These are phyloP conservation scores for Geosiphon pyriformis DNA, from an alignment of 192 early-diverging fungal species.

Conservation along the genomic window DNA sequence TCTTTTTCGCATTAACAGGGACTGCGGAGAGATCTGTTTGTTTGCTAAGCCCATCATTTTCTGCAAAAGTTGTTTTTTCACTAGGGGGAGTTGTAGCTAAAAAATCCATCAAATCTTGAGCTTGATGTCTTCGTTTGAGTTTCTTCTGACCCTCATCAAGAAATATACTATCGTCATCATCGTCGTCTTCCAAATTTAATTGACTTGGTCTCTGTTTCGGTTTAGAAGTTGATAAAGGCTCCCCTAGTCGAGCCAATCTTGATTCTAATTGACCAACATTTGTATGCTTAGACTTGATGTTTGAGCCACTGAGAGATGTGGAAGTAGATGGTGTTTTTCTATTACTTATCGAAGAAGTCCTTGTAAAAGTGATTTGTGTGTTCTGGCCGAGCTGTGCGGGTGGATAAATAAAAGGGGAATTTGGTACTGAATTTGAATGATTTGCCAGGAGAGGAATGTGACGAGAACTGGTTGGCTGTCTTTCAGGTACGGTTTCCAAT, in stretches of 20 bases:
- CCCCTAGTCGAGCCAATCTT: background rate
- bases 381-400: background rate
- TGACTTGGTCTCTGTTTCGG: constrained; percentile 8
- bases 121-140: constrained; percentile 1
- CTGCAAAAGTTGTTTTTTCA: background rate
- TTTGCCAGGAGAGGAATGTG: constrained; percentile 6
- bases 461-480: background rate
- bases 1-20: background rate
- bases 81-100: constrained; percentile 12
- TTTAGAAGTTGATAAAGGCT: background rate
- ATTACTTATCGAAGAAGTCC: background rate
- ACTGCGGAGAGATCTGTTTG: background rate
- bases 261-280: background rate
- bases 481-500: constrained; percentile 4
- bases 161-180: constrained; percentile 21
- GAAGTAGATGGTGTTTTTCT: background rate
- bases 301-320: background rate
- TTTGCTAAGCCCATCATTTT: background rate
- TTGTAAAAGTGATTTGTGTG: background rate
- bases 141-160: background rate
- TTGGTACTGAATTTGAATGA: background rate
- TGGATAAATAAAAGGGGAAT: background rate
- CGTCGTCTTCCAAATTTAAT: constrained; percentile 1
- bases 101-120: constrained; percentile 23
- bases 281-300: background rate